Evolutionary conservation across 2,329 filamentous ascomycete genomes (phyloP), one percentile per base, ranked within the genome.

Genomic region (Diplodia seriata): DNA sequence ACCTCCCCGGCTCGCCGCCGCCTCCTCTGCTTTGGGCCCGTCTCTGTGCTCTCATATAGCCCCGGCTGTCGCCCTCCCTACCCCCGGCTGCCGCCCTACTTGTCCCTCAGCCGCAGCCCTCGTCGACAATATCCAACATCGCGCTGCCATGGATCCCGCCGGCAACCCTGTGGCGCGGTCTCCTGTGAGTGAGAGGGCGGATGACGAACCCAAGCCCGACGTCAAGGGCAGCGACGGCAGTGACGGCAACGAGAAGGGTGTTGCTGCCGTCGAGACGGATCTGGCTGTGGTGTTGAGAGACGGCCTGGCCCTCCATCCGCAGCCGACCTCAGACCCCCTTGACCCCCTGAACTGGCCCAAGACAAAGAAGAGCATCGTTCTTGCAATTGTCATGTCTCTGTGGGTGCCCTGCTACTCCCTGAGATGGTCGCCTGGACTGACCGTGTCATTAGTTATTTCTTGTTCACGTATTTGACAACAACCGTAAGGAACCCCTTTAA

Each of bases 381-480:
- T 87, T 3, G 78, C 77, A 2, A 85, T 87, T 68, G 82, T 86
- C 18, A 86, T 86, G 84, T 75, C 82, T 40, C 79, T 85, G 81
- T 86, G 78, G 65, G 79, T 61, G 6, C 36, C 31, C 20, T 20
- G 29, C 33, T 4, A 31, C 7, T 8, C 26, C 51, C 33, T 36
- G 40, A 12, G 11, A 49, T n/a, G 8, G 9, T 26, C 23, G 47
- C 57, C 4, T 26, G 23, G 9, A 7, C 59, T 63, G 14, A 65
- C 33, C n/a, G 8, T 7, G 9, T 7, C 43, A 4, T 15, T 49
- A 85, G 83, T 70, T 86, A 86, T 71, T 87, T 87, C 72, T 76
- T 87, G 70, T 86, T 87, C 76, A 87, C 85, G 18, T 87, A 86
- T 75, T 80, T 87, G 69, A 87, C 85, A 0, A 87, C 85, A 1